Evolutionary conservation across 2,329 filamentous ascomycete genomes (phyloP), one percentile per base, ranked within the genome.

Genomic region (Furcasterigmium sp.): DNA sequence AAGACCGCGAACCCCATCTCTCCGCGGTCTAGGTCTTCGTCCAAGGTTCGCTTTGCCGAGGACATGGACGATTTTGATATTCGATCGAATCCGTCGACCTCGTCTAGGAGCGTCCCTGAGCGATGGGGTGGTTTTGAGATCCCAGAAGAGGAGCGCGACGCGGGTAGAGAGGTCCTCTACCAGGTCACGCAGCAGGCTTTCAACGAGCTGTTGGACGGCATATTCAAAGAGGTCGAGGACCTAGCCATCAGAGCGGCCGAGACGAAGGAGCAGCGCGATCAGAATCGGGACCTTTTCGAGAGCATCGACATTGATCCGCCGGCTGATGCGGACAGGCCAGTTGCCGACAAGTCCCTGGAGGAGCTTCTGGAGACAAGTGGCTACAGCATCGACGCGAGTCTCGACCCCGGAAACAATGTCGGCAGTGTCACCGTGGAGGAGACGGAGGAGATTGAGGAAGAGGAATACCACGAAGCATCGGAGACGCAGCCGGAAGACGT

Each of bases 141-240:
- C 14, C 85, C 87, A 1, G 81, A 87, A 51, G 83, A 85, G 1
- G 90, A 95, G 60, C 78, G 77, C 46, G 90, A 95, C 59, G 82
- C 88, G 6, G 89, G 88, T 29, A 88, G 85, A 53, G 89, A 97
- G 58, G 85, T 96, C 4, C 69, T 97, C 1, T 96, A 95, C 56
- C 87, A 95, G 60, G 82, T 94, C 25, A 90, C 88, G 1, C 90
- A 96, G 61, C 86, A 95, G 62, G 86, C 89, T 1, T 88, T 95
- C 67, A 96, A 97, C 56, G 90, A 97, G 63, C 71, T 97, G 3
- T 77, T 98, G 1, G 88, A 97, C 56, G 76, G 82, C 2, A 73
- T 98, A 0, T 98, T 98, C 68, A 85, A 85, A 52, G 72, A 76
- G 5, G 84, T 85, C 51, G 91, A 97, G 61, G 83, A 91, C 49